A percentile compares a stretch with the other conserved stretches of the same genome.
phyloP scores from a whole-genome alignment of 202 grass and related monocot species.

The Digitaria exilis region DNA sequence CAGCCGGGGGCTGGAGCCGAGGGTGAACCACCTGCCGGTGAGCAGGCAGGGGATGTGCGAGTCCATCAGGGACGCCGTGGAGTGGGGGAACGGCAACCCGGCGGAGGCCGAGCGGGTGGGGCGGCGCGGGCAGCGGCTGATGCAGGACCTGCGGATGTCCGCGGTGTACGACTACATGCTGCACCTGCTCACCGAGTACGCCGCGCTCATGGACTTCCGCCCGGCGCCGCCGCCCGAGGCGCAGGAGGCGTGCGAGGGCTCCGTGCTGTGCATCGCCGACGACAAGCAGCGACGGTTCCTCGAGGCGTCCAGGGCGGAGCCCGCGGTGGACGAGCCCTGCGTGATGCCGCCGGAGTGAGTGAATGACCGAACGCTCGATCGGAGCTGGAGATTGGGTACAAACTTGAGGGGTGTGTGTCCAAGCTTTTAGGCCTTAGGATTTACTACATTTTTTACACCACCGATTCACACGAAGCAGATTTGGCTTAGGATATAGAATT shows the following conservation, averaged over 20 bases:
- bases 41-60: slow-evolving; percentile 43
- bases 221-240: slow-evolving; percentile 54
- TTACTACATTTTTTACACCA: too few relatives aligned
- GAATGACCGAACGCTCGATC: background rate
- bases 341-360: slow-evolving; percentile 41
- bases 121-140: slow-evolving; percentile 53
- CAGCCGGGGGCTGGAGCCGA: slow-evolving; percentile 61
- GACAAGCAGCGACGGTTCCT: slow-evolving; percentile 60
- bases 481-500: background rate
- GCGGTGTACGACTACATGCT: slow-evolving; percentile 94
- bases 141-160: slow-evolving; percentile 68
- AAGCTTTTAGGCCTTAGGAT: background rate
- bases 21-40: slow-evolving; percentile 70
- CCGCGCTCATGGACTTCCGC: slow-evolving; percentile 58
- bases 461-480: background rate
- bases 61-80: slow-evolving; percentile 66
- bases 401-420: too few relatives aligned
- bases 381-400: background rate
- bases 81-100: slow-evolving; percentile 74
- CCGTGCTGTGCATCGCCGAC: slow-evolving; percentile 72
- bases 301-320: slow-evolving; percentile 44
- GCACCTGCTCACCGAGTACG: slow-evolving; percentile 77
- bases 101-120: slow-evolving; percentile 63
- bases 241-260: slow-evolving; percentile 68
- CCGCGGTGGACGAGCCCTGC: slow-evolving; percentile 45